A percentile compares a stretch with the other conserved stretches of the same genome.
Conservation (phyloP, 2,329 filamentous ascomycete genomes). For the Aspergillus pseudoterreus region DNA sequence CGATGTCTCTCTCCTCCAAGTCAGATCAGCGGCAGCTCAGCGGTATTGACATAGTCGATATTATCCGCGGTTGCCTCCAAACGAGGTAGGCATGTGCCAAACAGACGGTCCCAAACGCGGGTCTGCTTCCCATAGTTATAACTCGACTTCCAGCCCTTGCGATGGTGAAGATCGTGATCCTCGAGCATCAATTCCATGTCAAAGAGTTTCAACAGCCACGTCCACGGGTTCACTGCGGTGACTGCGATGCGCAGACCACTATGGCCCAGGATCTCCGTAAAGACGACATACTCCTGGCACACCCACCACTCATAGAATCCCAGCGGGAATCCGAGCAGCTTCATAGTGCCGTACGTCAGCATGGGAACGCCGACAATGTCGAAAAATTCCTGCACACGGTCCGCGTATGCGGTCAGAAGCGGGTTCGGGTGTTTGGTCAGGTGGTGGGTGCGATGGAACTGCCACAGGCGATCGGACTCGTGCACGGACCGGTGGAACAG, state of each 20-base stretch:
- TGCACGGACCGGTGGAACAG: constrained; percentile 45
- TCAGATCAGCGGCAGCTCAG: constrained; percentile 27
- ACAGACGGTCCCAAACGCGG: constrained; percentile 36
- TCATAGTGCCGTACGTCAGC: constrained; percentile 36
- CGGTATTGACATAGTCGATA: constrained; percentile 28
- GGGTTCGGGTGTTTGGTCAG: constrained; percentile 46
- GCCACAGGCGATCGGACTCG: constrained; percentile 39
- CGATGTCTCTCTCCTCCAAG: too few species aligned
- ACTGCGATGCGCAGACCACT: constrained; percentile 31
- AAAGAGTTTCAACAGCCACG: constrained; percentile 32
- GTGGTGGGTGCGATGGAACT: constrained; percentile 46
- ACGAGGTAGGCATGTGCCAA: constrained; percentile 32
- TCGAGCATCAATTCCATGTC: constrained; percentile 40
- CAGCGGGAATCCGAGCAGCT: constrained; percentile 38
- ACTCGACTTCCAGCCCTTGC: constrained; percentile 37
- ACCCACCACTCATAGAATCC: constrained; percentile 49
- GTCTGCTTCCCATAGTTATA: constrained; percentile 41
- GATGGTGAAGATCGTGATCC: constrained; percentile 42
- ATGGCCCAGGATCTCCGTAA: constrained; percentile 24
- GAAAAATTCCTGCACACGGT: constrained; percentile 42
- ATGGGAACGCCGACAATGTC: constrained; percentile 42
- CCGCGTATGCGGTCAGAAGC: constrained; percentile 42
- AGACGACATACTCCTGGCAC: constrained; percentile 44
- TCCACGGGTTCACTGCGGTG: constrained; percentile 32
- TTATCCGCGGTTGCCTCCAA: constrained; percentile 33